Evolutionary conservation across 2,329 filamentous ascomycete species (phyloP).

Genomic region (Coleophoma eucalyptorum): DNA sequence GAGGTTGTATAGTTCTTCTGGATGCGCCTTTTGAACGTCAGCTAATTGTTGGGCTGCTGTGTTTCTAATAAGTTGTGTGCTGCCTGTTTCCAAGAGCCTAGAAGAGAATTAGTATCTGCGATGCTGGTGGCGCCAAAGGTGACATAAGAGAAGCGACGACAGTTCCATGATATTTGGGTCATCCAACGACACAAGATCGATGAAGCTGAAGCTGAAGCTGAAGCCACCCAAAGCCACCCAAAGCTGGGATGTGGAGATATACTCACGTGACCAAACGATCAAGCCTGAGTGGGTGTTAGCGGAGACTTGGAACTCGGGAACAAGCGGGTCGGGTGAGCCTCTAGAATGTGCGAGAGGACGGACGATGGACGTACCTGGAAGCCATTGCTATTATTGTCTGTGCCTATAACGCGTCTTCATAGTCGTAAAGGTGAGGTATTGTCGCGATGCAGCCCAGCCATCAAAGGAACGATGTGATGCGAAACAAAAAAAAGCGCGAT

Average conservation of each 20-base stretch:
- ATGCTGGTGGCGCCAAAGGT: no score
- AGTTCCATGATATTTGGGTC: slow-evolving; percentile 3
- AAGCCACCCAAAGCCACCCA: neutral
- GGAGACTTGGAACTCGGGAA: slow-evolving; percentile 1
- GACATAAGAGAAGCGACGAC: no score
- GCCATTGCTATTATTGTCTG: slow-evolving; percentile 18
- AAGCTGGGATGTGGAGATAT: neutral
- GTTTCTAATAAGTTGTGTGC: slow-evolving; percentile 91
- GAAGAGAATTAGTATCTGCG: slow-evolving; percentile 10
- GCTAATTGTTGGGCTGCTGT: slow-evolving; percentile 95
- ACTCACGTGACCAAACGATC: slow-evolving; percentile 86
- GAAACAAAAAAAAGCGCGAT: no score
- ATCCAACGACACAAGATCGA: neutral
- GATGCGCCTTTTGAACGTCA: slow-evolving; percentile 96
- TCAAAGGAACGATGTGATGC: no score
- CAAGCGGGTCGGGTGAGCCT: no score
- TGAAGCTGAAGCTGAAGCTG: neutral
- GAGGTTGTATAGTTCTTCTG: slow-evolving; percentile 95
- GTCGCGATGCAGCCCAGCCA: no score
- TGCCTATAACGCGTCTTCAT: no score
- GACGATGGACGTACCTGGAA: slow-evolving; percentile 25
- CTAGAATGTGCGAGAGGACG: neutral
- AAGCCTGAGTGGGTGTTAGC: slow-evolving; percentile 49
- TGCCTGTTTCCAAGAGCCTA: slow-evolving; percentile 94
- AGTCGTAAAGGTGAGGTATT: no score